These are phyloP conservation scores for Aspergillus luchuensis DNA, from an alignment of 2,329 filamentous ascomycete species.

Conservation along the genomic window DNA sequence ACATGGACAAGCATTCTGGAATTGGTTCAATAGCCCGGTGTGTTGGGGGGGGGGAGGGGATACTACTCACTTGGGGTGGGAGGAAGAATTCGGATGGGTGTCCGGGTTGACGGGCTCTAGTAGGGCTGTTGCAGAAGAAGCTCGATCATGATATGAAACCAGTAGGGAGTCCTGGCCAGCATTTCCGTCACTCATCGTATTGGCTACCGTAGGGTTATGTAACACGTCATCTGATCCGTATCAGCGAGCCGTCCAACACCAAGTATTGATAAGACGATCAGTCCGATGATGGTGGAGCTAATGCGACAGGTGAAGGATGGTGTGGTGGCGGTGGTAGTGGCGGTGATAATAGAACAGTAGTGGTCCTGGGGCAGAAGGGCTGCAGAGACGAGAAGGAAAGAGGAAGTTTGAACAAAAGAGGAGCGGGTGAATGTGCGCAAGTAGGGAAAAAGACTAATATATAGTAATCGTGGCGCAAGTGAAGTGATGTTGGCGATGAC, in stretches of 20 bases:
- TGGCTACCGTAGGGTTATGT: conserved; percentile 13
- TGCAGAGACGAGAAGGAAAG: neutral
- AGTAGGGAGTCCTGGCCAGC: conserved; percentile 17
- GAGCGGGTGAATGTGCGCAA: neutral
- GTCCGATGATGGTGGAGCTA: neutral
- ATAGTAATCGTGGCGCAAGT: neutral
- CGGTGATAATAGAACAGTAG: neutral
- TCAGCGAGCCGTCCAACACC: conserved; percentile 12
- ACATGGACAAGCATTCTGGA: too few relatives aligned
- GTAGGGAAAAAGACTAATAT: neutral
- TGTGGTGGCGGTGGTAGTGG: neutral
- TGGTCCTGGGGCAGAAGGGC: neutral
- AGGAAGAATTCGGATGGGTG: conserved; percentile 4
- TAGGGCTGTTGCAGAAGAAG: neutral
- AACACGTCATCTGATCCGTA: conserved; percentile 24
- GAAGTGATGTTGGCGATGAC: neutral
- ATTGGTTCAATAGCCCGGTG: too few relatives aligned
- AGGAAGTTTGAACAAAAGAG: neutral
- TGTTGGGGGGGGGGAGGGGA: neutral
- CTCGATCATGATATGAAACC: conserved; percentile 18
- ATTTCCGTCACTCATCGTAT: conserved; percentile 25
- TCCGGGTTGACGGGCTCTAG: neutral
- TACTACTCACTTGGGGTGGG: conserved; percentile 17
- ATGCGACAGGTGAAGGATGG: neutral
- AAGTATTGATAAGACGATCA: neutral